A percentile compares a stretch with the other conserved stretches of the same genome.
Conservation (phyloP, 1,284 basidiomycete species). For the Cutaneotrichosporon dermatis region DNA sequence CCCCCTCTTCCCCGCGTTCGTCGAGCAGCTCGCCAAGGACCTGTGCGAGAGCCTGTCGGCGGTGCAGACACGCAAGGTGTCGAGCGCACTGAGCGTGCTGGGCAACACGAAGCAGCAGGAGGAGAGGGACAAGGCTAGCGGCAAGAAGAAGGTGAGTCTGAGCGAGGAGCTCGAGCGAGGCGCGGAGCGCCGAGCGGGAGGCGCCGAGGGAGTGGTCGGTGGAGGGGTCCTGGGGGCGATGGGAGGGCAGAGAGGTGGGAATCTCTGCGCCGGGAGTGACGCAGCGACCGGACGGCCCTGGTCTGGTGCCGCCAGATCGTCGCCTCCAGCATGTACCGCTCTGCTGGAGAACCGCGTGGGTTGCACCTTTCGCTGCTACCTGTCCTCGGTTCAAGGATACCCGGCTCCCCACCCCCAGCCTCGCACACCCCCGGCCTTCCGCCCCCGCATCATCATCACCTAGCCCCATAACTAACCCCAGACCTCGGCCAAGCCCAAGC, state of each 20-base stretch:
- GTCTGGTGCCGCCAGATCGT: too few relatives aligned
- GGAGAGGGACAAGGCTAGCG: slow-evolving; percentile 72
- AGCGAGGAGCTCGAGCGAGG: background rate
- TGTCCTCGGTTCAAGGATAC: too few relatives aligned
- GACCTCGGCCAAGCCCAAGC: slow-evolving; percentile 62
- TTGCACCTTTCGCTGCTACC: too few relatives aligned
- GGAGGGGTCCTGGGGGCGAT: too few relatives aligned
- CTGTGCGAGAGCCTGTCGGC: slow-evolving; percentile 72
- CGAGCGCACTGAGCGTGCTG: slow-evolving; percentile 71
- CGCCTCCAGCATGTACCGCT: too few relatives aligned
- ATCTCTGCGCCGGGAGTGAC: too few relatives aligned
- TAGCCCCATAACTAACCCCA: slow-evolving; percentile 8
- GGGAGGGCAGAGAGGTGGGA: too few relatives aligned
- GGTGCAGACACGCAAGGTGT: slow-evolving; percentile 81
- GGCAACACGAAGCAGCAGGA: slow-evolving; percentile 93
- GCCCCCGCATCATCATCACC: too few relatives aligned
- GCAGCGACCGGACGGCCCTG: too few relatives aligned
- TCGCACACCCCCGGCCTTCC: too few relatives aligned
- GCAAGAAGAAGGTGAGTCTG: slow-evolving; percentile 72
- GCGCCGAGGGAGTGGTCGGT: background rate
- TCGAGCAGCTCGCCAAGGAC: slow-evolving; percentile 72
- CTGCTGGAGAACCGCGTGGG: too few relatives aligned
- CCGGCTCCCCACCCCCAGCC: too few relatives aligned
- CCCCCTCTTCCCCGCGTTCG: slow-evolving; percentile 72
- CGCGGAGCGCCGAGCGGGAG: background rate